These are phyloP conservation scores for Podospora pseudopauciseta DNA, from an alignment of 495 filamentous ascomycete genomes.

Conservation along the genomic window DNA sequence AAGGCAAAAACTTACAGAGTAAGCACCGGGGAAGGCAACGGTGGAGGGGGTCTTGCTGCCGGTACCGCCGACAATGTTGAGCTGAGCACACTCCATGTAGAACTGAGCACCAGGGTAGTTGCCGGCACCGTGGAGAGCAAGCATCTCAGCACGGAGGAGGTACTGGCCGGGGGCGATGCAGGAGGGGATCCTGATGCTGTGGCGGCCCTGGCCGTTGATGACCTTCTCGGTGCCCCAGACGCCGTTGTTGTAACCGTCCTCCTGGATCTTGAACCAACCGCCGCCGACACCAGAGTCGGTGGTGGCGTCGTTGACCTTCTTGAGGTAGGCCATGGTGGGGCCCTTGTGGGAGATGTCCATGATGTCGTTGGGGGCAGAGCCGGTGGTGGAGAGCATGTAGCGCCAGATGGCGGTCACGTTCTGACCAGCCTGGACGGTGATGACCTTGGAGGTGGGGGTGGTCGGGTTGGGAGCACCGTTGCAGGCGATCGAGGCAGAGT, in stretches of 20 bases:
- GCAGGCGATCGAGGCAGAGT: conserved; percentile 49
- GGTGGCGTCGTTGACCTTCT: conserved; percentile 46
- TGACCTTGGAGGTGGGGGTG: conserved; percentile 34
- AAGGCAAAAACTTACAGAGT: conserved; percentile 26
- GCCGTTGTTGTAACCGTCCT: conserved; percentile 41
- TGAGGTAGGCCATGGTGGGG: conserved; percentile 48
- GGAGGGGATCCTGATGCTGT: conserved; percentile 42
- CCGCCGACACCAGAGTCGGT: conserved; percentile 40
- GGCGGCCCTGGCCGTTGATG: conserved; percentile 46
- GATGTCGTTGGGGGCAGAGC: conserved; percentile 41
- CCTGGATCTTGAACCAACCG: conserved; percentile 52
- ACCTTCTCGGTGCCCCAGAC: conserved; percentile 45
- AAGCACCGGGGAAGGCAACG: conserved; percentile 42
- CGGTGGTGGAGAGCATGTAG: conserved; percentile 41
- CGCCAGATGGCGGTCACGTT: conserved; percentile 43
- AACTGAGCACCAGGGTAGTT: conserved; percentile 48
- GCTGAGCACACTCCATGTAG: conserved; percentile 52
- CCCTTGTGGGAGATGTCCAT: conserved; percentile 47
- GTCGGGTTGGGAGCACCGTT: conserved; percentile 56
- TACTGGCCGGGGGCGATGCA: conserved; percentile 48
- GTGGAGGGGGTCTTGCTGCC: conserved; percentile 33
- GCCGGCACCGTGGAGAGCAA: conserved; percentile 49
- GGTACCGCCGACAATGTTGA: conserved; percentile 42
- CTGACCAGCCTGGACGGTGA: conserved; percentile 31
- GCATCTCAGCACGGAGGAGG: conserved; percentile 52